Evolutionary conservation across 2,329 filamentous ascomycete species (phyloP).

Genomic region (Fusarium brachygibbosum): DNA sequence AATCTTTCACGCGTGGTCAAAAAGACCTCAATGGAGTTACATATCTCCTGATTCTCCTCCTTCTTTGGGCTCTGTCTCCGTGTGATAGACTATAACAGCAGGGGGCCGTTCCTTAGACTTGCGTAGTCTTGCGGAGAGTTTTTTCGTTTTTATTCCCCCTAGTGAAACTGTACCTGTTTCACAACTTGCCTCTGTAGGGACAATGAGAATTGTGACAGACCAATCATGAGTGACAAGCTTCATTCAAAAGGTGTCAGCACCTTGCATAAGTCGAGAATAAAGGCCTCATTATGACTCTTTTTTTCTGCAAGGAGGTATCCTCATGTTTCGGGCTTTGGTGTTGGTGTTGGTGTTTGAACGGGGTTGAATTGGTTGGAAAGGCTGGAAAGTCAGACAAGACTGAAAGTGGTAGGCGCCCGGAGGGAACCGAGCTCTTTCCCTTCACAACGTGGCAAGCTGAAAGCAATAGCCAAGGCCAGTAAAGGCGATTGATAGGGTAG

Average conservation of each 20-base stretch:
- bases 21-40: constrained; percentile 27
- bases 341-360: constrained; percentile 31
- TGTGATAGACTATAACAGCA: constrained; percentile 4
- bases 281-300: constrained; percentile 1
- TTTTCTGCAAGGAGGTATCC: constrained; percentile 27
- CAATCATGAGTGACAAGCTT: constrained; percentile 29
- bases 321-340: constrained; percentile 43
- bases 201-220: constrained; percentile 11
- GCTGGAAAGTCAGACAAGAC: background rate
- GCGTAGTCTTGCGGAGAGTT: constrained; percentile 12
- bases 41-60: constrained; percentile 38
- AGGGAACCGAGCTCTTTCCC: constrained; percentile 40
- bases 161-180: constrained; percentile 47
- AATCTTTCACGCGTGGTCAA: constrained; percentile 19
- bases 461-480: constrained; percentile 23
- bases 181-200: constrained; percentile 27
- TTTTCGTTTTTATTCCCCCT: constrained; percentile 21
- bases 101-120: constrained; percentile 15
- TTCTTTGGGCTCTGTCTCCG: constrained; percentile 32
- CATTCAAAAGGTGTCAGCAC: constrained; percentile 13
- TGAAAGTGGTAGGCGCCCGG: constrained; percentile 37
- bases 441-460: constrained; percentile 36
- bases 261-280: constrained; percentile 26
- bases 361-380: constrained; percentile 26
- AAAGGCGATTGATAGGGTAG: constrained; percentile 12